Conservation (phyloP, 495 filamentous ascomycete genomes). For the Penicillium daleae region DNA sequence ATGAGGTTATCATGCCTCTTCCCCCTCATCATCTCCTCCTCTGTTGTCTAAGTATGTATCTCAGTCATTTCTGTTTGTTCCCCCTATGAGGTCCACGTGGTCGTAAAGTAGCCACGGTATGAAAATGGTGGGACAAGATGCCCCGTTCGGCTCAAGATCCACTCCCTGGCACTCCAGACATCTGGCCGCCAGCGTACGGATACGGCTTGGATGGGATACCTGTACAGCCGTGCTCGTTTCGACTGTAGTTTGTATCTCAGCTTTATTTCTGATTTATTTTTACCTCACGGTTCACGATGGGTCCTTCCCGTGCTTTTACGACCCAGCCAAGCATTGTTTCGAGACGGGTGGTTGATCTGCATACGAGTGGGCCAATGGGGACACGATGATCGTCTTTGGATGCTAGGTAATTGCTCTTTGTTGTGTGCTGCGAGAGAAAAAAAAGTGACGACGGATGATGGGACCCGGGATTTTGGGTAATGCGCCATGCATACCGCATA, state of each 20-base stretch:
- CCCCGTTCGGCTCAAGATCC: not conserved
- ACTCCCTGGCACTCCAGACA: too few species aligned
- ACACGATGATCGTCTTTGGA: not conserved
- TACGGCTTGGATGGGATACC: not conserved
- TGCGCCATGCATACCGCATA: not conserved
- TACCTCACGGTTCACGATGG: not conserved
- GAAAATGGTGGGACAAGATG: not conserved
- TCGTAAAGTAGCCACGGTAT: not conserved
- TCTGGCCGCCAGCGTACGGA: not conserved
- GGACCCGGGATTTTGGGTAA: not conserved
- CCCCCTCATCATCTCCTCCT: not conserved
- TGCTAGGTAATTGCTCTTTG: not conserved
- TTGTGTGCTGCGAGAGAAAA: not conserved
- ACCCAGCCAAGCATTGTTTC: not conserved
- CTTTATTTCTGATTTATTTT: not conserved
- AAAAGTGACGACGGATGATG: not conserved
- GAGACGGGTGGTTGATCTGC: not conserved
- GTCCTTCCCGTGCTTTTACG: constrained; percentile 5
- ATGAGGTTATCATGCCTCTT: constrained; percentile 10
- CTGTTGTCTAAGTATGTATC: not conserved
- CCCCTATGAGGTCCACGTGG: not conserved
- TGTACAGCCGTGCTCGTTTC: not conserved
- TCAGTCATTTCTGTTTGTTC: not conserved
- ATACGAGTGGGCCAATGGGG: constrained; percentile 1
- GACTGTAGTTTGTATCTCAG: not conserved